These are phyloP conservation scores for Lactifluus hygrophoroides DNA, from an alignment of 768 basidiomycete genomes.

Conservation along the genomic window DNA sequence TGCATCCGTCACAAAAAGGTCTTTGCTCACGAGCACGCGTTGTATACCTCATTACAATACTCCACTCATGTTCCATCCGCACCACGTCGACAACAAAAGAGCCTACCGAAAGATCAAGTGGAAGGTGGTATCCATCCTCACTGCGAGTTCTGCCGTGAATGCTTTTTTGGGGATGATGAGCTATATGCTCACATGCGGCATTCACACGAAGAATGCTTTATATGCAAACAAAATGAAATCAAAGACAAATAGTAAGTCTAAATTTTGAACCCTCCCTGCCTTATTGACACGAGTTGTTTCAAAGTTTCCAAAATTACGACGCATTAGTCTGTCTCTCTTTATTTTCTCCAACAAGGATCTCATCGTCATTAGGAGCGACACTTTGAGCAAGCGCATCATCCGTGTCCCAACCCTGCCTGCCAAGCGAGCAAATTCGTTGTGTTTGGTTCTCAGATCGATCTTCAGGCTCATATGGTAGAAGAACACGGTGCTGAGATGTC, in stretches of 20 bases:
- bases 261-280: background rate
- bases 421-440: conserved; percentile 90
- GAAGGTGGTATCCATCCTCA: conserved; percentile 71
- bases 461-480: conserved; percentile 86
- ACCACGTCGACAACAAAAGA: conserved; percentile 34
- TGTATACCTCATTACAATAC: conserved; percentile 63
- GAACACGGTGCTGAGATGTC: conserved; percentile 72
- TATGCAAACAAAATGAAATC: conserved; percentile 79
- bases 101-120: conserved; percentile 41
- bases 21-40: conserved; percentile 88
- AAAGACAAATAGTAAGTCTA: conserved; percentile 73
- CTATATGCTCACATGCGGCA: conserved; percentile 91
- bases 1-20: conserved; percentile 89
- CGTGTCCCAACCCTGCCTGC: conserved; percentile 67
- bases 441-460: conserved; percentile 78
- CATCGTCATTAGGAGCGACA: conserved; percentile 50
- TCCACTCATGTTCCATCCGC: conserved; percentile 72
- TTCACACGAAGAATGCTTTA: conserved; percentile 90
- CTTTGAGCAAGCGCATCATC: conserved; percentile 66
- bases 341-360: background rate
- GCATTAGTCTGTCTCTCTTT: conserved; percentile 41
- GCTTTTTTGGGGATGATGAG: conserved; percentile 89
- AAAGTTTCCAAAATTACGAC: conserved; percentile 74
- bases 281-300: background rate
- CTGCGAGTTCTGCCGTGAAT: conserved; percentile 87